Evolutionary conservation across 495 filamentous ascomycete species (phyloP).

Genomic region (Schizothecium vesticola): DNA sequence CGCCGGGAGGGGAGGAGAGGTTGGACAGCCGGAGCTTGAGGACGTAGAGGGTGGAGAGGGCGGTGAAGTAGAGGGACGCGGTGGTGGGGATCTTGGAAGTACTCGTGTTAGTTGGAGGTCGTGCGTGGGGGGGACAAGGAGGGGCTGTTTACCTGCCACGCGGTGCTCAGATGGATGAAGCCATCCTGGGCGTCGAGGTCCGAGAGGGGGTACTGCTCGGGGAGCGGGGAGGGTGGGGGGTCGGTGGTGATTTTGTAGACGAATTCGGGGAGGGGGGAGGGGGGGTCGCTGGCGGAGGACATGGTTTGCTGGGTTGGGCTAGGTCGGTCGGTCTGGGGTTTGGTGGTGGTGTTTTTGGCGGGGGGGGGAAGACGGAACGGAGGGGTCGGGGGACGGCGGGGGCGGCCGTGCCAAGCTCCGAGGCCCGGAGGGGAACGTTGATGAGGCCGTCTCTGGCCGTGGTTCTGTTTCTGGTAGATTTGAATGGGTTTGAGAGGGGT

Average conservation of each 20-base stretch:
- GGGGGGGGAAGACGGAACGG: background rate
- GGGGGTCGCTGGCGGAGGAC: slow-evolving; percentile 14
- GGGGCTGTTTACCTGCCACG: slow-evolving; percentile 33
- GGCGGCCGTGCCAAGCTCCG: slow-evolving; percentile 1
- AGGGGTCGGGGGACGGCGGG: background rate
- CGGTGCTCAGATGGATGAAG: slow-evolving; percentile 48
- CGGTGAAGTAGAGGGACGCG: slow-evolving; percentile 43
- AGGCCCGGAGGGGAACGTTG: background rate
- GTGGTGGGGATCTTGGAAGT: slow-evolving; percentile 41
- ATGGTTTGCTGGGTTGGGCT: background rate
- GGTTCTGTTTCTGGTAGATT: background rate
- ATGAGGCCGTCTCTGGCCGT: background rate
- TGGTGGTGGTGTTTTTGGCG: background rate
- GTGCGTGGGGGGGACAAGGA: background rate
- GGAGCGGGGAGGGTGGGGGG: slow-evolving; percentile 44
- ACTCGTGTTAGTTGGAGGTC: no score
- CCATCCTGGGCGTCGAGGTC: slow-evolving; percentile 48
- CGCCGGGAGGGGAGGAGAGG: slow-evolving; percentile 12
- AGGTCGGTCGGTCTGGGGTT: no score
- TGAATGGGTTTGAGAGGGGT: no score
- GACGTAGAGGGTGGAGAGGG: slow-evolving; percentile 32
- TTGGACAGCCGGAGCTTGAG: slow-evolving; percentile 34
- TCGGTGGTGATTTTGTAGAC: slow-evolving; percentile 49
- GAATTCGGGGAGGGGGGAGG: slow-evolving; percentile 36
- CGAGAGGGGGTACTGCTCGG: slow-evolving; percentile 43